Percentiles rank a stretch among this genome's conserved stretches.
phyloP scores from a whole-genome alignment of 2,329 filamentous ascomycete species.

The Aphanoascus verrucosus region DNA sequence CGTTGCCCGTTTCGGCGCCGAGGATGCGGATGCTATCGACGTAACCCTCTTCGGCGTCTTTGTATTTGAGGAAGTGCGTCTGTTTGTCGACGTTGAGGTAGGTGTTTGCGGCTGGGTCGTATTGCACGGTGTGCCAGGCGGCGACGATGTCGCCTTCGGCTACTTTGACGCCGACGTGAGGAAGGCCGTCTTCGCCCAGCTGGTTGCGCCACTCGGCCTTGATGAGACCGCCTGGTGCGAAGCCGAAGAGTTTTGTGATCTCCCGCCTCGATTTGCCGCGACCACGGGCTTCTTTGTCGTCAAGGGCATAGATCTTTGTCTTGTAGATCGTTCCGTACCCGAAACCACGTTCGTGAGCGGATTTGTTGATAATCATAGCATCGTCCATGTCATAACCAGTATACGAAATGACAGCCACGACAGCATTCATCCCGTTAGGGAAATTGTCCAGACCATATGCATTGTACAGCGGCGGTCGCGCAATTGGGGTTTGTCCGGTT shows the following conservation, averaged over 20 bases:
- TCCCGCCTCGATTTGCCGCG: conserved; percentile 55
- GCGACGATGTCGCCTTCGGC: conserved; percentile 74
- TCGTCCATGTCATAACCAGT: conserved; percentile 99
- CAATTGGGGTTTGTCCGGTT: conserved; percentile 90
- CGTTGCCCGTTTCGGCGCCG: conserved; percentile 69
- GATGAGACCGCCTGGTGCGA: conserved; percentile 65
- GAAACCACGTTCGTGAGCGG: conserved; percentile 88
- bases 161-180: conserved; percentile 66
- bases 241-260: conserved; percentile 78
- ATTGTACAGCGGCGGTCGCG: conserved; percentile 85
- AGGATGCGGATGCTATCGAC: conserved; percentile 89
- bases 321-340: conserved; percentile 96
- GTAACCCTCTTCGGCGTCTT: conserved; percentile 77
- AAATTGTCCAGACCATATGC: conserved; percentile 97
- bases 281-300: conserved; percentile 60
- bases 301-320: conserved; percentile 80
- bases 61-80: conserved; percentile 88
- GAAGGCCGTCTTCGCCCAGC: conserved; percentile 80
- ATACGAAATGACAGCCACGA: conserved; percentile 96
- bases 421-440: conserved; percentile 87
- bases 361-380: conserved; percentile 99
- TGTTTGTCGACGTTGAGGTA: conserved; percentile 76
- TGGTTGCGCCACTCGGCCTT: conserved; percentile 58
- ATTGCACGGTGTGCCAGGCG: conserved; percentile 79
- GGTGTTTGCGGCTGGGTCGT: conserved; percentile 57